Base-by-base conservation (phyloP, 768 basidiomycete species). In the Psilocybe cubensis region DNA sequence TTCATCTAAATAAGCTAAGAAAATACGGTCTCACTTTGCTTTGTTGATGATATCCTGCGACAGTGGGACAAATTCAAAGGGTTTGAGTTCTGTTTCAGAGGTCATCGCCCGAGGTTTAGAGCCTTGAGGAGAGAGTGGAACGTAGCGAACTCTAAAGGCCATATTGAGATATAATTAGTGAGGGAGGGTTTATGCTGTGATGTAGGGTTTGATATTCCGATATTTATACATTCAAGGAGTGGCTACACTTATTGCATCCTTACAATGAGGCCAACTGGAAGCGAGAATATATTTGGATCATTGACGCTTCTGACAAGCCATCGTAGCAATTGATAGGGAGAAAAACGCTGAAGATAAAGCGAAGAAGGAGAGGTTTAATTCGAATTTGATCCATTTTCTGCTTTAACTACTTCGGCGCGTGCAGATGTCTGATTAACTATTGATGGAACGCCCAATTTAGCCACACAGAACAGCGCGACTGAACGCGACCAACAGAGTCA, bases 161-260 rank as follows among this genome's bases (percentile, higher is more conserved):
- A 59, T 57, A 43, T 43, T 50, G 21, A 41, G 41, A 38, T 41
- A 28, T 46, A 29, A 48, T 44, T 38, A 48, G 38, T 14, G 47
- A 38, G 33, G 40, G 38, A 28, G n/a, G 47, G 47, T 27, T 25
- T 41, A 44, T 18, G 42, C 21, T 50, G 46, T 24, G 46, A 45
- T 23, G 27, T 41, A 46, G 45, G 49, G 46, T 31, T 49, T 42
- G 25, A 56, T 52, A 43, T n/a, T 31, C 24, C 29, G 31, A 31
- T 62, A 65, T 65, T 62, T 65, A 65, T 65, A 62, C 54, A 14
- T 23, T 56, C 20, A 20, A 42, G 28, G 46, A 54, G 41, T 44
- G 7, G 45, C n/a, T n/a, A n/a, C n/a, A n/a, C n/a, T n/a, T n/a
- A n/a, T n/a, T n/a, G n/a, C n/a, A n/a, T n/a, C n/a, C n/a, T n/a